phyloP scores from a whole-genome alignment of 345 rosid species.

The Arabidopsis suecica region DNA sequence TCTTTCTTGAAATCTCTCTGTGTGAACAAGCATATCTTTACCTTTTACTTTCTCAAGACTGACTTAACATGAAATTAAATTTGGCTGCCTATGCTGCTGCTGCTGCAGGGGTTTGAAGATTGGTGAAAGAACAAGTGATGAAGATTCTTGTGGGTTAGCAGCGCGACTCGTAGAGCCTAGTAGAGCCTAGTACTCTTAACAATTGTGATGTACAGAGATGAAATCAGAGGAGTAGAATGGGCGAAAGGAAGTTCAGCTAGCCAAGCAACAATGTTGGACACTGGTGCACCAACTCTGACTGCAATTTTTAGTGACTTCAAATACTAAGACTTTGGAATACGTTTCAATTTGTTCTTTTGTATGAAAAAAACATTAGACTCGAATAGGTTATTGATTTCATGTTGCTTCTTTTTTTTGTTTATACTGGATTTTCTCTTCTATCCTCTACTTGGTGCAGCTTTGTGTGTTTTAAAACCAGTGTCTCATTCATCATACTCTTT shows the following conservation, averaged over 20 bases:
- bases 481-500: neutral
- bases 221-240: neutral
- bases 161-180: neutral
- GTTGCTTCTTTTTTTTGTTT: neutral
- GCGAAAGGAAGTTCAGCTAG: neutral
- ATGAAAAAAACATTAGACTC: slow-evolving; percentile 13
- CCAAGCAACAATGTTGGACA: slow-evolving; percentile 28
- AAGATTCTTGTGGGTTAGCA: slow-evolving; percentile 9
- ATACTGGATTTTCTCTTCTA: neutral
- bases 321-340: slow-evolving; percentile 22
- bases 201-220: slow-evolving; percentile 28
- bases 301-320: slow-evolving; percentile 2
- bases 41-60: neutral
- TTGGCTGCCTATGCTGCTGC: neutral
- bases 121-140: slow-evolving; percentile 15
- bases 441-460: neutral
- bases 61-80: neutral
- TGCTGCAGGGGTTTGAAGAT: slow-evolving; percentile 40
- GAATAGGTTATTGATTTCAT: neutral
- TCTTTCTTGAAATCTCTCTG: neutral
- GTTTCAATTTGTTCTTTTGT: slow-evolving; percentile 21
- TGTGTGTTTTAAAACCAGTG: slow-evolving; percentile 13
- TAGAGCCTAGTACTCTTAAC: slow-evolving; percentile 1
- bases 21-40: neutral
- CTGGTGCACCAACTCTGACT: slow-evolving; percentile 8